These are phyloP conservation scores for Calonectria hawksworthii DNA, from an alignment of 2,329 filamentous ascomycete genomes.

Conservation along the genomic window DNA sequence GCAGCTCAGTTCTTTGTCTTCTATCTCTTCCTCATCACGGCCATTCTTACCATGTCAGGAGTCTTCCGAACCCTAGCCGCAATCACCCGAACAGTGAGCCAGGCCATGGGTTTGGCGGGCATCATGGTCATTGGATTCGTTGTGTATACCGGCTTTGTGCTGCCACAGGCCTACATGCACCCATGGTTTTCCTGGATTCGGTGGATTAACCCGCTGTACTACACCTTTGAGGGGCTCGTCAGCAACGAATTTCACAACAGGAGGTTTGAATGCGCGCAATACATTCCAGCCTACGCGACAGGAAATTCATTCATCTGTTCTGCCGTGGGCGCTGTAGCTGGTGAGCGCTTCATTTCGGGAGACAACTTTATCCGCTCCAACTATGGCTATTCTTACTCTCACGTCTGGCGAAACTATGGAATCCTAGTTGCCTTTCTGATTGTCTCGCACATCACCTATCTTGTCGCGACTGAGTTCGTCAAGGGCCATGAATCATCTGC, in stretches of 20 bases:
- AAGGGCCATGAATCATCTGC: background rate
- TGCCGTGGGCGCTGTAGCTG: constrained; percentile 60
- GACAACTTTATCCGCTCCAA: constrained; percentile 17
- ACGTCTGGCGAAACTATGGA: constrained; percentile 62
- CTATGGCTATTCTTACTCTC: constrained; percentile 35
- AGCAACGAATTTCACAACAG: constrained; percentile 17
- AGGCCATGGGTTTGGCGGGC: background rate
- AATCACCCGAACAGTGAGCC: background rate
- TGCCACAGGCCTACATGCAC: background rate
- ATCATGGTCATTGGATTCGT: constrained; percentile 3
- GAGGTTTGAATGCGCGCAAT: background rate
- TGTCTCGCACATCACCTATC: constrained; percentile 8
- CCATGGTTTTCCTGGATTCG: constrained; percentile 10
- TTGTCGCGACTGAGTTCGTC: constrained; percentile 13
- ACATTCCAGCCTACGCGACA: background rate
- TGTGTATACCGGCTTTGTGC: background rate
- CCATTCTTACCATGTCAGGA: background rate
- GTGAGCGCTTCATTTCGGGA: constrained; percentile 8
- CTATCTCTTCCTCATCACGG: background rate
- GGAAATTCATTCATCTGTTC: constrained; percentile 62
- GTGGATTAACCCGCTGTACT: constrained; percentile 13
- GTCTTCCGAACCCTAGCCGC: background rate
- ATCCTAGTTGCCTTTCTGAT: constrained; percentile 44
- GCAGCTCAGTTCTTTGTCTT: background rate
- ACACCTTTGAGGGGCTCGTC: background rate